These are phyloP conservation scores for Lactifluus subvellereus DNA, from an alignment of 768 basidiomycete species.

Conservation along the genomic window DNA sequence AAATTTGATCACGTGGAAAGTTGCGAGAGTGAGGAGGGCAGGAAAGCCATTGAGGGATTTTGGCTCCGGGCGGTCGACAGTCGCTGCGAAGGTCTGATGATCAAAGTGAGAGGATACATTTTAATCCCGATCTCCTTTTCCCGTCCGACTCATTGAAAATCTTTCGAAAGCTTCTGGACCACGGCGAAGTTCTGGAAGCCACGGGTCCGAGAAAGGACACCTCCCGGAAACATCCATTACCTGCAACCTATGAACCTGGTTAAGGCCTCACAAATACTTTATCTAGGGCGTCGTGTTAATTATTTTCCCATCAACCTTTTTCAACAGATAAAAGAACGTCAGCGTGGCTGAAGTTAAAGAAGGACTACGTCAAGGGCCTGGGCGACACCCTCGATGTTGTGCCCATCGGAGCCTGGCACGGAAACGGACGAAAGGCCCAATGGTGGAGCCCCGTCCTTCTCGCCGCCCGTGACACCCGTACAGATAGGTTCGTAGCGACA, in stretches of 20 bases:
- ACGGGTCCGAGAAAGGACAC: constrained; percentile 33
- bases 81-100: constrained; percentile 89
- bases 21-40: constrained; percentile 57
- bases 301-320: background rate
- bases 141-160: constrained; percentile 11
- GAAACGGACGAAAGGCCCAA: constrained; percentile 78
- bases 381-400: constrained; percentile 73
- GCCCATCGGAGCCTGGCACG: constrained; percentile 82
- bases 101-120: constrained; percentile 53
- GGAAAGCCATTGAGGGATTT: constrained; percentile 63
- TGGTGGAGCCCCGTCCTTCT: constrained; percentile 93
- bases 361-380: constrained; percentile 78
- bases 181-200: constrained; percentile 37
- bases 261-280: constrained; percentile 27
- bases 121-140: constrained; percentile 10
- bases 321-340: constrained; percentile 68
- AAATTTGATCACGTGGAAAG: constrained; percentile 70
- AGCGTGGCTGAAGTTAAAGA: constrained; percentile 90
- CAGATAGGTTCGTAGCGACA: constrained; percentile 62
- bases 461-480: constrained; percentile 62
- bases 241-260: constrained; percentile 83
- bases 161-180: constrained; percentile 55
- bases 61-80: constrained; percentile 70
- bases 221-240: constrained; percentile 57
- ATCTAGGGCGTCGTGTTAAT: background rate